Evolutionary conservation across 75 land plant genomes (phyloP), one percentile per base, ranked within the genome.

Genomic region (Cupressus sempervirens): DNA sequence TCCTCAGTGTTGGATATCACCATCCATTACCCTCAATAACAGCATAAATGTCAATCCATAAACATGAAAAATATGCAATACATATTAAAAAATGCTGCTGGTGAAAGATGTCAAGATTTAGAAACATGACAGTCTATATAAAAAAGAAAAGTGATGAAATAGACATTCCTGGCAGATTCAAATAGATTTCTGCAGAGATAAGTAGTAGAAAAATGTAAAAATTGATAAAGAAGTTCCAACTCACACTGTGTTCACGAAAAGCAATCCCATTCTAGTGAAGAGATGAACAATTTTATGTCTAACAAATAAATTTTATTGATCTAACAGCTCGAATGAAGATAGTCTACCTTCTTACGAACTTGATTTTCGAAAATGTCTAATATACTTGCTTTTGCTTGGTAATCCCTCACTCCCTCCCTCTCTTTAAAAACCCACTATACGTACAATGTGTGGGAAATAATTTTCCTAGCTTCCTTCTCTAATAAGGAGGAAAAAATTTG

Each of bases 1-100:
- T 76, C 80, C n/a, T 80, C 84, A 84, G 36, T 40, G 20, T 82
- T 76, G 30, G 30, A 84, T 20, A 54, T 26, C 36, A 26, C n/a
- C n/a, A 29, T 84, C 20, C 26, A 23, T 38, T 29, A 20, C 3
- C 8, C 50, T 30, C 16, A 76, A 38, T 20, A 16, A 38, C 23
- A 43, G 12, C 20, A 79, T 20, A 79, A 41, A 79, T 77, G 11
- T 45, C 30, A 43, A 38, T 76, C 26, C 43, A 36, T 36, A 38
- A 15, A 7, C 40, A 32, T 6, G 41, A 76, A 36, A 26, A 76
- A 76, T 35, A 10, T 7, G 16, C 18, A 76, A 15, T 75, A 6
- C 40, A 34, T 15, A 36, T 20, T 35, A 36, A 35, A 1, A 75
- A 36, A 38, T 38, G 41, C 16, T 38, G 36, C 1, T 36, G 77